Percentiles rank a stretch among this genome's conserved stretches.
Conservation (phyloP, 495 filamentous ascomycete species). For the Penicillium antarcticum region DNA sequence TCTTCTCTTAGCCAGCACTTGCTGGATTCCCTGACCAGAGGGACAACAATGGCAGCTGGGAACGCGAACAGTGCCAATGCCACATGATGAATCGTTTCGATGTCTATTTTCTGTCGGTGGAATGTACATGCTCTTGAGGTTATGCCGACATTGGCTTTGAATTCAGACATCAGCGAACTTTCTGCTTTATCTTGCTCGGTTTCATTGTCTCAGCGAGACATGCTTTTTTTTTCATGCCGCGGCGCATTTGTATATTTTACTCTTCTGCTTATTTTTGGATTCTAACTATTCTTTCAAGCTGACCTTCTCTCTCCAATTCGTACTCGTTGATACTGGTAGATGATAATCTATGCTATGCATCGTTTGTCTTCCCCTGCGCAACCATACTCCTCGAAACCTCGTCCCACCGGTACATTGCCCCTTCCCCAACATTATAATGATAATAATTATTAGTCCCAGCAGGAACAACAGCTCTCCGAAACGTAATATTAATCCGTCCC, state of each 20-base stretch:
- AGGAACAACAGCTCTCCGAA: slow-evolving; percentile 59
- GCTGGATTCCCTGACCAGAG: background rate
- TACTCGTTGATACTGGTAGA: too few species aligned
- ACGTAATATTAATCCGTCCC: slow-evolving; percentile 75
- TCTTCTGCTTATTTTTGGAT: background rate
- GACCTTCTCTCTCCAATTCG: too few species aligned
- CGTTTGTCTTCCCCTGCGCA: background rate
- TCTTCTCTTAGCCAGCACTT: background rate
- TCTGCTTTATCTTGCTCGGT: background rate
- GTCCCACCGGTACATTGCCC: slow-evolving; percentile 62
- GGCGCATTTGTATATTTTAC: slow-evolving; percentile 6
- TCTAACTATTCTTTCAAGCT: too few species aligned
- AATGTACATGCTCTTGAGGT: background rate
- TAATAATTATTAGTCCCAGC: slow-evolving; percentile 72
- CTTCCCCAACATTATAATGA: slow-evolving; percentile 69
- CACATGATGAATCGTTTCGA: slow-evolving; percentile 9
- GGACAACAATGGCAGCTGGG: background rate
- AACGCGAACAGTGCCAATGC: slow-evolving; percentile 2
- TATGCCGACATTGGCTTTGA: background rate
- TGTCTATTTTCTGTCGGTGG: slow-evolving; percentile 1
- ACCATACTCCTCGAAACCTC: slow-evolving; percentile 52
- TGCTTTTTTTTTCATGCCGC: background rate
- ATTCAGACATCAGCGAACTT: background rate
- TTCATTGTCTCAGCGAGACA: background rate
- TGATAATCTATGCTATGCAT: too few species aligned